Base-by-base conservation (phyloP, 2,329 filamentous ascomycete species). In the Aspergillus arachidicola region DNA sequence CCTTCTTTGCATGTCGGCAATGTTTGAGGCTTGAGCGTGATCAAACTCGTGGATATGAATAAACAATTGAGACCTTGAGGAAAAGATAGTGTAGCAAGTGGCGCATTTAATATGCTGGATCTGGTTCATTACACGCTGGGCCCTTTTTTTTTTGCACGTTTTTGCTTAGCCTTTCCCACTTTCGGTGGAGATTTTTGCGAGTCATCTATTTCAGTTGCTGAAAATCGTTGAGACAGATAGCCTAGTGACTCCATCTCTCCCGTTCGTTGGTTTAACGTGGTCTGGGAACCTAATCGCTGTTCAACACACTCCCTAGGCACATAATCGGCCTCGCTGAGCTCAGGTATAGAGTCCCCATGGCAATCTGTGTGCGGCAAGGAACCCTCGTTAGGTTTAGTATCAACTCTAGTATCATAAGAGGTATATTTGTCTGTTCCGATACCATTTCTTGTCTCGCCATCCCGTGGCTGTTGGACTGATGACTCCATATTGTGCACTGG, bases 81-180 rank as follows among this genome's bases (percentile, higher is more conserved):
- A 87, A 79, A 98, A 99, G 0, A 80, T 85, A 68, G 91, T 92
- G 68, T 88, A 86, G 77, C 95, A 98, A 5, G 88, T 86, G 3
- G 90, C 86, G 74, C 95, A 98, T 70, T 89, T 89, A 59, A 92
- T 86, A 34, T 87, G 68, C 6, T 63, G 48, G 21, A 66, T 34
- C 23, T 69, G 68, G 51, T 62, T 68, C 5, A 65, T 65, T 26
- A 69, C 62, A 34, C 72, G 65, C 60, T 76, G 75, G 6, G 81
- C 82, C 23, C 4, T 26, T 26, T 26, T 16, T 81, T 82, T 67
- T 80, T 85, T 36, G 82, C 82, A 58, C 81, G 79, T 67, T 83
- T 86, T 63, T 81, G 79, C 68, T 86, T 86, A 32, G 84, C 84
- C 68, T 84, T 86, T 23, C 84, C 83, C 16, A 83, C 48, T 61